These are phyloP conservation scores for Arabidopsis thaliana DNA, from an alignment of 345 rosid genomes.

Conservation along the genomic window TAIR10.1 NC_003071.7:19413501-19414000, in stretches of 20 bases:
- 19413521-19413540: slow-evolving; percentile 22
- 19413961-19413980: too few relatives aligned
- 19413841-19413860: not conserved
- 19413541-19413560: slow-evolving; percentile 41
- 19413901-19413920: not conserved
- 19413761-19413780: not conserved
- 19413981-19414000: too few relatives aligned
- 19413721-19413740: not conserved
- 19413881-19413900: not conserved
- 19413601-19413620: slow-evolving; percentile 48
- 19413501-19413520: slow-evolving; percentile 39
- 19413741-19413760: not conserved
- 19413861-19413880: not conserved
- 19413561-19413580: slow-evolving; percentile 41
- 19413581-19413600: slow-evolving; percentile 39
- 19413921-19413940: too few relatives aligned
- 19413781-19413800: not conserved
- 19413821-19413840: not conserved
- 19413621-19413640: slow-evolving; percentile 38
- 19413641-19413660: slow-evolving; percentile 25
- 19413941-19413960: too few relatives aligned
- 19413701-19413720: not conserved
- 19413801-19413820: not conserved
- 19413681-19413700: not conserved
- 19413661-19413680: not conserved